These are phyloP conservation scores for Phytophthora pini DNA, from an alignment of 352 stramenopile species.

Conservation along the genomic window DNA sequence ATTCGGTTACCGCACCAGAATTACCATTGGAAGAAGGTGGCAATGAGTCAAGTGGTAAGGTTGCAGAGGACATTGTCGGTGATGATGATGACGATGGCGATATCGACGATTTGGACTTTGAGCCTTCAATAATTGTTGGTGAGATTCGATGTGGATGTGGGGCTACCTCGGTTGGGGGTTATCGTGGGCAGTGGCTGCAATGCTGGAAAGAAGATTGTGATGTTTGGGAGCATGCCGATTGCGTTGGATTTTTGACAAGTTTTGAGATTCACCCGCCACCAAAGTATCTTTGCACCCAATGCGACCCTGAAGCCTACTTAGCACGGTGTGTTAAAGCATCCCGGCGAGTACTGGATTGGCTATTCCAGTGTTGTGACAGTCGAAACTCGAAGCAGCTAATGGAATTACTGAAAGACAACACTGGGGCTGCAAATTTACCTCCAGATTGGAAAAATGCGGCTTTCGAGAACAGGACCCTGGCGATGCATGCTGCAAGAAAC, in stretches of 20 bases:
- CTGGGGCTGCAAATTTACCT: constrained; percentile 29
- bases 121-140: constrained; percentile 35
- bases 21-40: not conserved
- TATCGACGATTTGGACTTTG: constrained; percentile 28
- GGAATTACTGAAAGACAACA: constrained; percentile 47
- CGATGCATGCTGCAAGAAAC: constrained; percentile 59
- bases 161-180: constrained; percentile 48
- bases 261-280: constrained; percentile 16
- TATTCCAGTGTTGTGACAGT: constrained; percentile 75
- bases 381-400: constrained; percentile 61
- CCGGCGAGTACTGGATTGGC: constrained; percentile 49
- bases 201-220: constrained; percentile 70
- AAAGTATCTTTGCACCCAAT: constrained; percentile 60
- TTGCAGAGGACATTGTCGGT: constrained; percentile 14
- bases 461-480: constrained; percentile 43
- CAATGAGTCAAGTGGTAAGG: not conserved
- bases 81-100: constrained; percentile 20
- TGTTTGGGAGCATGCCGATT: constrained; percentile 78
- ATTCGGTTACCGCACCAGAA: not conserved
- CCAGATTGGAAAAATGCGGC: constrained; percentile 44
- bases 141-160: constrained; percentile 71
- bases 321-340: constrained; percentile 37
- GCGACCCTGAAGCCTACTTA: constrained; percentile 45
- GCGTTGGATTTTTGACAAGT: constrained; percentile 56
- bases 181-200: constrained; percentile 72